Evolutionary conservation across 2,329 filamentous ascomycete species (phyloP), one percentile per base, ranked within the genome.

Genomic region (Raffaelea albimanens): DNA sequence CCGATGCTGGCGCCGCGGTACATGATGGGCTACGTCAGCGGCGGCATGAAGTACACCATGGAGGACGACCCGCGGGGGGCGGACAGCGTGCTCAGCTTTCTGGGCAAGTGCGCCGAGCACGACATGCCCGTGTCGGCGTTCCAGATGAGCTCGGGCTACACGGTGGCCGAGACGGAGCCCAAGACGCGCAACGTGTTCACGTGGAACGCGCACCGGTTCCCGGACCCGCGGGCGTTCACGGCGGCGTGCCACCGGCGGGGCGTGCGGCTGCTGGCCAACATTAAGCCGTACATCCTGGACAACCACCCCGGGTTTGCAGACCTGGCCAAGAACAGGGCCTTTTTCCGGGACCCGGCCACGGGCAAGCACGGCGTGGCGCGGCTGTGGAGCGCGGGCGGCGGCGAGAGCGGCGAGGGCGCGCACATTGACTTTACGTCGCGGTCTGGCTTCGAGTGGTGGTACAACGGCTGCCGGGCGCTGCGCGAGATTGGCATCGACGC

Each of bases 131-230:
- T 81, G 56, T 85, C 81, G 0, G 82, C 77, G 0, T 82, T 84
- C 58, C 82, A 86, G 58, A 82, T 86, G 81, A 82, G 76, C 21
- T 84, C 80, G 0, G 83, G 83, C 0, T 87, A 87, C 58, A 85
- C 82, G 0, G 76, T 87, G 3, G 74, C 82, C 1, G 80, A 84
- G 55, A 69, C 67, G 0, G 75, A 78, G 47, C 83, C 83, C 2
- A 85, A 85, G 62, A 84, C 82, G 0, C 69, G 83, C 48, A 85
- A 82, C 52, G 80, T 83, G 3, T 83, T 83, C 56, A 82, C 80
- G 0, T 88, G 84, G 83, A 87, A 87, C 55, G 64, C 64, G 4
- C 76, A 85, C 56, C 74, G 83, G 0, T 87, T 87, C 58, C 82
- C 83, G 0, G 73, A 86, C 46, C 83, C 83, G 0, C 71, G 80